Percentiles rank a stretch among this genome's conserved stretches.
Evolutionary conservation across 2,329 filamentous ascomycete genomes (phyloP).

Genomic region (Blastomyces percursus): DNA sequence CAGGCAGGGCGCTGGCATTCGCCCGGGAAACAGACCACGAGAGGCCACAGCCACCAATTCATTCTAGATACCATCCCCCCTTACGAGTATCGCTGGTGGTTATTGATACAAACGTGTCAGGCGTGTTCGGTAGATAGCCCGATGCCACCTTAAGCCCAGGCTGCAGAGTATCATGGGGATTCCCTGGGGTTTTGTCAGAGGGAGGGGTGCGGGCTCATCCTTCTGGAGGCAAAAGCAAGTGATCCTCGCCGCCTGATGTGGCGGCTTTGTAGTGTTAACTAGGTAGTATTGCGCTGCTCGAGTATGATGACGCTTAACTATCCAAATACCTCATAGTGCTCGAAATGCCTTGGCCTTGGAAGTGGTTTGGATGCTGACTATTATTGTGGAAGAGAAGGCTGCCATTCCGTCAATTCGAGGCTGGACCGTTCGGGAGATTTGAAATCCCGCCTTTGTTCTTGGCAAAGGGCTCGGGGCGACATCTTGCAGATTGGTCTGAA

Average conservation of each 20-base stretch:
- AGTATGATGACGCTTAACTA: background rate
- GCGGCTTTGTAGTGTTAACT: no score
- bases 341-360: background rate
- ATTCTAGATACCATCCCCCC: background rate
- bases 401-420: background rate
- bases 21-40: background rate
- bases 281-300: background rate
- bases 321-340: background rate
- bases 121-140: no score
- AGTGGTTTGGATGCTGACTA: background rate
- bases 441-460: conserved; percentile 17
- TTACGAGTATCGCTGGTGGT: background rate
- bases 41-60: background rate
- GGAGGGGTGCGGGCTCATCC: no score
- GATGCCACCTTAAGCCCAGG: background rate
- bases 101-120: no score
- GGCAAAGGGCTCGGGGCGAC: conserved; percentile 14
- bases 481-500: background rate
- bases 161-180: no score
- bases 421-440: background rate
- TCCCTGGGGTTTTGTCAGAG: no score
- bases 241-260: no score
- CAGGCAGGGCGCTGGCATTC: background rate
- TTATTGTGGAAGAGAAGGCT: background rate
- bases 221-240: no score